These are phyloP conservation scores for Candida tetrigidarum DNA, from an alignment of 1,139 yeast species.

Conservation along the genomic window DNA sequence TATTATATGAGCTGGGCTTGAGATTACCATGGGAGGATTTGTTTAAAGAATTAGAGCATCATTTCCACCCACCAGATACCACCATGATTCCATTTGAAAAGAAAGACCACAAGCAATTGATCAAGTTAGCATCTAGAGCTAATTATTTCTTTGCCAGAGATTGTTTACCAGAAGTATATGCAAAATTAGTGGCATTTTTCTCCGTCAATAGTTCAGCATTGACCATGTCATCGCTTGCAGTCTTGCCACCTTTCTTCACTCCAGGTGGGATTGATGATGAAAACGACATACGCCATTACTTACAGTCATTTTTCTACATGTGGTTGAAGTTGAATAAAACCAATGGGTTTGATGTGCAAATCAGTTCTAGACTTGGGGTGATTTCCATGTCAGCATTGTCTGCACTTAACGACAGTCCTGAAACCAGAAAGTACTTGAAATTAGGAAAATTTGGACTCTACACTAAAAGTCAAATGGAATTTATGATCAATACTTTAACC, in stretches of 20 bases:
- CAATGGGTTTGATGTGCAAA: slow-evolving; percentile 64
- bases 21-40: slow-evolving; percentile 58
- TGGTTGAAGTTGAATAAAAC: slow-evolving; percentile 70
- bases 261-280: slow-evolving; percentile 27
- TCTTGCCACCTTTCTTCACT: slow-evolving; percentile 50
- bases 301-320: slow-evolving; percentile 70
- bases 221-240: slow-evolving; percentile 59
- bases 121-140: slow-evolving; percentile 52
- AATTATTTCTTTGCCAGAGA: slow-evolving; percentile 47
- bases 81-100: slow-evolving; percentile 37
- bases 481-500: slow-evolving; percentile 59
- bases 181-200: slow-evolving; percentile 49
- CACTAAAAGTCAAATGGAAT: slow-evolving; percentile 60
- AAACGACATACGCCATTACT: slow-evolving; percentile 54
- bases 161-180: slow-evolving; percentile 39
- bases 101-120: slow-evolving; percentile 47
- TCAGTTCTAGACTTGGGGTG: slow-evolving; percentile 69
- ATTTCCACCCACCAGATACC: slow-evolving; percentile 37
- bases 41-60: slow-evolving; percentile 38
- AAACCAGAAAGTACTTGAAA: slow-evolving; percentile 17
- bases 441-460: slow-evolving; percentile 60
- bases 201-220: slow-evolving; percentile 62
- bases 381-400: slow-evolving; percentile 55
- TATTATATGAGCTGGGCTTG: slow-evolving; percentile 44
- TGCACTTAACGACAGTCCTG: slow-evolving; percentile 30